A percentile compares a stretch with the other conserved stretches of the same genome.
Conservation (phyloP, 441 rosid genomes). For the Populus hybrid region DNA sequence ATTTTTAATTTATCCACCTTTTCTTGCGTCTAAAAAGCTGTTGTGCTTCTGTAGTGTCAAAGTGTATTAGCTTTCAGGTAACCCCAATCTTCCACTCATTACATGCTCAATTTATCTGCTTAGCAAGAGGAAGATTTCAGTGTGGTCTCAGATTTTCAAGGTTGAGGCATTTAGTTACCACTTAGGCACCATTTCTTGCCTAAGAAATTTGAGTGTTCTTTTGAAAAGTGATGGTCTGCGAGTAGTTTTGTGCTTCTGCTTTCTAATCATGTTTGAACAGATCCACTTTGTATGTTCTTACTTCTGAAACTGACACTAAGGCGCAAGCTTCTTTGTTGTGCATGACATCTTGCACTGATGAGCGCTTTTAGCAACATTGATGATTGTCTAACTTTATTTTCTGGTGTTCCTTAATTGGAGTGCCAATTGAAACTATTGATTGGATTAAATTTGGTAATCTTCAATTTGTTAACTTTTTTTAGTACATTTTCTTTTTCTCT, state of each 20-base stretch:
- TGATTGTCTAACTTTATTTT: background rate
- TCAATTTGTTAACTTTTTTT: constrained; percentile 7
- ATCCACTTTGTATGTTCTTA: background rate
- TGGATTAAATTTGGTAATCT: background rate
- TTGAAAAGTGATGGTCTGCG: background rate
- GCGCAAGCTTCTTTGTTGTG: background rate
- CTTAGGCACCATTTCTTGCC: background rate
- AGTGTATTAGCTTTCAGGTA: background rate
- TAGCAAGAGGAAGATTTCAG: background rate
- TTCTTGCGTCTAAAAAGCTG: background rate
- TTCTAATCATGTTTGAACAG: background rate
- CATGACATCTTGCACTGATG: background rate
- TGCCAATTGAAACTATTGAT: background rate
- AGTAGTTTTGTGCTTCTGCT: background rate
- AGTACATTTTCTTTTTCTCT: constrained; percentile 2
- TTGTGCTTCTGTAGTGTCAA: background rate
- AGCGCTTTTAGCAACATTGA: background rate
- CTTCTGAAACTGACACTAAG: background rate
- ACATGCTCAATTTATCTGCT: background rate
- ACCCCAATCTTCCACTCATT: background rate
- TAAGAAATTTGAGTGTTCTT: background rate
- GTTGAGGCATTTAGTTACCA: background rate
- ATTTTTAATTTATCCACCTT: background rate
- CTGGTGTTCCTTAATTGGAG: background rate
- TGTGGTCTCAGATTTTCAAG: background rate